Conservation (phyloP, 2,329 filamentous ascomycete species). For the Escovopsis weberi region DNA sequence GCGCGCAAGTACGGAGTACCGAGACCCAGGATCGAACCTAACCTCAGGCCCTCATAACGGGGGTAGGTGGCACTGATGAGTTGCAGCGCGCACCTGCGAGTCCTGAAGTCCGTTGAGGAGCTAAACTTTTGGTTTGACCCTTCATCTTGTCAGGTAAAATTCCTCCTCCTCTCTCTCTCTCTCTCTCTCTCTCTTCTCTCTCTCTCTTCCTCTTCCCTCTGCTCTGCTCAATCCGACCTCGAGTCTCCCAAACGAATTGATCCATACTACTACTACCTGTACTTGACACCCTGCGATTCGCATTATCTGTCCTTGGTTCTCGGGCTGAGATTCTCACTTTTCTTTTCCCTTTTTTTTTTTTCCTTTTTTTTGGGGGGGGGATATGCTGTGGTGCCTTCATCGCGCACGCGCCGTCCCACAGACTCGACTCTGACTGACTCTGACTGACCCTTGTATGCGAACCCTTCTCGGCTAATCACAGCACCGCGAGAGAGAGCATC, state of each 20-base stretch:
- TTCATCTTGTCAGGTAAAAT: background rate
- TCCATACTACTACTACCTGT: background rate
- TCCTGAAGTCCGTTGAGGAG: no score
- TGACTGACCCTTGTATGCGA: conserved; percentile 3
- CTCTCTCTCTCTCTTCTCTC: background rate
- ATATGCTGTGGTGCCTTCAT: background rate
- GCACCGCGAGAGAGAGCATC: no score
- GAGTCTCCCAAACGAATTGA: background rate
- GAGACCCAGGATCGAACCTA: no score
- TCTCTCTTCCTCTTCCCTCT: conserved; percentile 2
- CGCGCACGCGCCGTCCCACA: background rate
- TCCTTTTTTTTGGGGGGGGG: background rate
- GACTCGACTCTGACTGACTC: background rate
- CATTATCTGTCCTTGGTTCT: background rate
- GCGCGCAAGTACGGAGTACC: no score
- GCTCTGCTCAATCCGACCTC: background rate
- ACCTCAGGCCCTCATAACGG: no score
- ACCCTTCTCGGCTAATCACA: background rate
- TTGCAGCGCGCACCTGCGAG: no score
- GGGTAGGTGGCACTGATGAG: no score
- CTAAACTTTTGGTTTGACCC: no score
- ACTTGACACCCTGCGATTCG: background rate
- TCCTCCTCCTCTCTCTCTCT: background rate
- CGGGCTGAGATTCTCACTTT: background rate
- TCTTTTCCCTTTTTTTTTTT: background rate